phyloP scores from a whole-genome alignment of 345 rosid species.

The Gossypium arboreum region DNA sequence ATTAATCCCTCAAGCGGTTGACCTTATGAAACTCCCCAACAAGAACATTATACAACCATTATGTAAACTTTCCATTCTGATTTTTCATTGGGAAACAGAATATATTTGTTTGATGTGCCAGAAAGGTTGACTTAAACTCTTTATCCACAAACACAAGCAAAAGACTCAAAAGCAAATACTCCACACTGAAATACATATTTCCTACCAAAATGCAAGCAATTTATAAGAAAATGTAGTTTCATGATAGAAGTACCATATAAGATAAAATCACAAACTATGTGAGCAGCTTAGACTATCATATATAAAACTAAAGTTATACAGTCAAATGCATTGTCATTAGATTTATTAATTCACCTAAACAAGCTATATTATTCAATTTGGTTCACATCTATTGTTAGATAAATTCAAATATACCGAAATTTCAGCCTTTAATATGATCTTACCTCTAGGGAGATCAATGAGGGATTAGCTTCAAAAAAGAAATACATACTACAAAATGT shows the following conservation, averaged over 20 bases:
- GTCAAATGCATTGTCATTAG: background rate
- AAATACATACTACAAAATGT: background rate
- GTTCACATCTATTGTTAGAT: background rate
- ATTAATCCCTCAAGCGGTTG: background rate
- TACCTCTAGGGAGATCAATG: background rate
- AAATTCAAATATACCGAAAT: background rate
- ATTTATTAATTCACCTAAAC: background rate
- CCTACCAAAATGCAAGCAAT: background rate
- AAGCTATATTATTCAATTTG: background rate
- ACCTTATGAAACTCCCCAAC: background rate
- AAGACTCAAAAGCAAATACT: background rate
- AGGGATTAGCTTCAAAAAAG: background rate
- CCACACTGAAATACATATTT: background rate
- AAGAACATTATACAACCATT: background rate
- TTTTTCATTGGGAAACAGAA: background rate
- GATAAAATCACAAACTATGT: background rate
- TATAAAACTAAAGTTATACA: background rate
- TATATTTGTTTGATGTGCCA: background rate
- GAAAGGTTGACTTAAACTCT: background rate
- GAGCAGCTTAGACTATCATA: slow-evolving; percentile 1
- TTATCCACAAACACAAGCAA: background rate
- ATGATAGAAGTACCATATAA: background rate
- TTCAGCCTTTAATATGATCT: background rate
- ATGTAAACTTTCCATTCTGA: background rate
- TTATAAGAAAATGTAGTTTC: background rate